These are phyloP conservation scores for Agrostemma githago DNA, from an alignment of 148 eudicot genomes.

Conservation along the genomic window DNA sequence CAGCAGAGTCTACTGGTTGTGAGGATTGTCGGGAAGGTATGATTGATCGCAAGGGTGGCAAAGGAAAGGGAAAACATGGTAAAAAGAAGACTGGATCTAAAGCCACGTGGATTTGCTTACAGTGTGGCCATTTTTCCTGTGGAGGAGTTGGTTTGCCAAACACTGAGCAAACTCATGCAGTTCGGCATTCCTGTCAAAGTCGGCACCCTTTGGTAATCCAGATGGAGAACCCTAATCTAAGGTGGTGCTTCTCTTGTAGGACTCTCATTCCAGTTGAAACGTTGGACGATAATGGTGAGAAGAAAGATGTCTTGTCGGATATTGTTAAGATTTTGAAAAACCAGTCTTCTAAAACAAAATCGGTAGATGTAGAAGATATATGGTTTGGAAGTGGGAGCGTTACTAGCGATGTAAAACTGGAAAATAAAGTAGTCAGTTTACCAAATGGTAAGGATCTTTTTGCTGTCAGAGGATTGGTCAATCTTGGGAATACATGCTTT, in stretches of 20 bases:
- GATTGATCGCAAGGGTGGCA: constrained; percentile 47
- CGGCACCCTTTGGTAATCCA: constrained; percentile 72
- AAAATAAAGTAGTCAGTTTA: constrained; percentile 20
- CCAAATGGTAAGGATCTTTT: constrained; percentile 36
- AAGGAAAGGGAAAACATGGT: constrained; percentile 60
- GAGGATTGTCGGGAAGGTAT: constrained; percentile 70
- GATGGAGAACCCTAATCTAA: constrained; percentile 55
- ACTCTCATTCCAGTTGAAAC: constrained; percentile 52
- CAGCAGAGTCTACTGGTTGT: constrained; percentile 47
- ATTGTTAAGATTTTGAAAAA: constrained; percentile 59
- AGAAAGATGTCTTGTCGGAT: constrained; percentile 43
- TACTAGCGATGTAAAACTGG: constrained; percentile 38
- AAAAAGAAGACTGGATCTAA: constrained; percentile 59
- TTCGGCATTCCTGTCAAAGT: constrained; percentile 60
- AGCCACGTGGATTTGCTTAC: constrained; percentile 87
- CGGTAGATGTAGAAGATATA: constrained; percentile 72
- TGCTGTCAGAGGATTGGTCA: constrained; percentile 64
- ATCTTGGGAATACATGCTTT: constrained; percentile 93
- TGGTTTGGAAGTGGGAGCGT: constrained; percentile 84
- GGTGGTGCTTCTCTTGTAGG: constrained; percentile 81
- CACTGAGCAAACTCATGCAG: constrained; percentile 62
- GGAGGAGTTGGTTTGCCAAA: constrained; percentile 89
- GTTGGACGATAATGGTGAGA: constrained; percentile 40
- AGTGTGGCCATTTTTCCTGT: constrained; percentile 80
- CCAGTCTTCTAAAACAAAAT: constrained; percentile 38